These are phyloP conservation scores for Corymbia maculata DNA, from an alignment of 345 rosid genomes.

Conservation along the genomic window DNA sequence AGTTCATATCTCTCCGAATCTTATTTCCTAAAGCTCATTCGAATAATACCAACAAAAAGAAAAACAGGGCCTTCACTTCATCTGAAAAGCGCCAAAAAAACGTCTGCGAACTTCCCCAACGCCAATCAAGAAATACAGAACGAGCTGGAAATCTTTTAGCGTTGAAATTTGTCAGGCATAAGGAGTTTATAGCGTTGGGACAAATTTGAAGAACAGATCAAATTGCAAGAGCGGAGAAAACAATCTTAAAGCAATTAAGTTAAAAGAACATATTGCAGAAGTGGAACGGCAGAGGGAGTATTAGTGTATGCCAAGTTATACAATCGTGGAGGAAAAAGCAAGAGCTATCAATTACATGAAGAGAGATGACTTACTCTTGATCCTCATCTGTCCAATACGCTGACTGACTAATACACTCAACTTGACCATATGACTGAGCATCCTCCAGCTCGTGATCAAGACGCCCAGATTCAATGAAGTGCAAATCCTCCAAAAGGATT, in stretches of 20 bases:
- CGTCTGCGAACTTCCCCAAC: neutral
- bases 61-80: neutral
- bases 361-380: constrained; percentile 25
- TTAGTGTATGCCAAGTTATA: neutral
- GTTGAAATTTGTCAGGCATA: neutral
- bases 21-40: neutral
- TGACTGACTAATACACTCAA: constrained; percentile 19
- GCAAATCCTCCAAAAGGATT: constrained; percentile 51
- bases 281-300: neutral
- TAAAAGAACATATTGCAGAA: neutral
- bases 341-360: neutral
- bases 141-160: neutral
- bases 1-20: neutral
- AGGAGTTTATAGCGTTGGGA: neutral
- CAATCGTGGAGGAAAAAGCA: neutral
- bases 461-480: constrained; percentile 51
- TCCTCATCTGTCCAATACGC: constrained; percentile 45
- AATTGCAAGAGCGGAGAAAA: neutral
- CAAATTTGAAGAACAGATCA: neutral
- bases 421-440: constrained; percentile 23
- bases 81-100: neutral
- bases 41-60: neutral
- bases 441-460: constrained; percentile 37
- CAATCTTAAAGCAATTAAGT: neutral
- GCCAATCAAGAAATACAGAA: neutral